A percentile compares a stretch with the other conserved stretches of the same genome.
Conservation (phyloP, 23 red algal genomes). For the Agarophyton chilense region DNA sequence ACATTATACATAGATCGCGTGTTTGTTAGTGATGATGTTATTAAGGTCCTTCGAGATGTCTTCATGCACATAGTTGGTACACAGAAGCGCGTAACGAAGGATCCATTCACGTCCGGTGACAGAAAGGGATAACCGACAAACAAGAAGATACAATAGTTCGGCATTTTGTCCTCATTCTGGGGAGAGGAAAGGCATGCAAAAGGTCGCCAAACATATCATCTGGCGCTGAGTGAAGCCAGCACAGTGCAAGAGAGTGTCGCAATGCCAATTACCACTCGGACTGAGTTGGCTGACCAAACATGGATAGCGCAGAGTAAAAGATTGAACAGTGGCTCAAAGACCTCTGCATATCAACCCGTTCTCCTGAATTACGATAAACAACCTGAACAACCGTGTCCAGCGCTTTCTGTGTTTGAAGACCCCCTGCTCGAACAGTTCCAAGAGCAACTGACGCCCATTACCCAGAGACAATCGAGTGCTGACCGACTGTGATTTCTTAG, state of each 20-base stretch:
- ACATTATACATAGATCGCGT: neutral
- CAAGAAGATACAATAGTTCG: neutral
- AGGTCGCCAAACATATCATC: neutral
- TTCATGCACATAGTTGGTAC: neutral
- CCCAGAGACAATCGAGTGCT: neutral
- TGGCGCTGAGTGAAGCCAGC: neutral
- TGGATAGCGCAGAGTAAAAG: neutral
- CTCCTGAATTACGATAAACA: neutral
- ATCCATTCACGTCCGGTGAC: neutral
- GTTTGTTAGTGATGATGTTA: neutral
- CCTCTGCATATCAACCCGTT: neutral
- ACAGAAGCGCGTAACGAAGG: neutral
- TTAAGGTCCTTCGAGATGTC: neutral
- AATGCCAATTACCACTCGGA: neutral
- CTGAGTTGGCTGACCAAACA: neutral
- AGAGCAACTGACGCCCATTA: neutral
- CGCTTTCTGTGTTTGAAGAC: neutral
- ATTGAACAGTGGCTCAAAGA: neutral
- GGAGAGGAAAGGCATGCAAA: neutral
- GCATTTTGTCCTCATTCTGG: neutral
- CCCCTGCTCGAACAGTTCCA: neutral
- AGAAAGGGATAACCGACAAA: neutral
- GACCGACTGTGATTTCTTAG: neutral
- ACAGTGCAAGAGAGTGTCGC: neutral
- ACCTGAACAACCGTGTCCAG: neutral